Conservation (phyloP, 2,329 filamentous ascomycete species). For the Diaporthe citriasiana region DNA sequence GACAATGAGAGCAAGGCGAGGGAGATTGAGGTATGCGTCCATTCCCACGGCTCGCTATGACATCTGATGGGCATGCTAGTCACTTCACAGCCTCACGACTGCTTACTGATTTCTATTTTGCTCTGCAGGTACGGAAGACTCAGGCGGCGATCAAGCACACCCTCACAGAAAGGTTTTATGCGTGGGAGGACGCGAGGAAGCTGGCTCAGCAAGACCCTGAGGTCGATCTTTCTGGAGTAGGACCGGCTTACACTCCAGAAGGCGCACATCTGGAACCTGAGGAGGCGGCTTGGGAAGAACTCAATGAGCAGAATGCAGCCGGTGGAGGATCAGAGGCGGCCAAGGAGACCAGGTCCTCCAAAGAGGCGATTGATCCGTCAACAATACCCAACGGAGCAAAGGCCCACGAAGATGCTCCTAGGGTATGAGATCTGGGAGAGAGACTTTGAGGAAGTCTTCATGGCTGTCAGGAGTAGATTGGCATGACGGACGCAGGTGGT, state of each 20-base stretch:
- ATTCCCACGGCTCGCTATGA: neutral
- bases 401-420: constrained; percentile 37
- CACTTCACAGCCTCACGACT: neutral
- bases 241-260: constrained; percentile 65
- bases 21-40: constrained; percentile 73
- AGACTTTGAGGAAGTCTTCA: neutral
- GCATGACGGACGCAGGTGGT: neutral
- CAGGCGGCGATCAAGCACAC: constrained; percentile 87
- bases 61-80: neutral
- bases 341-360: constrained; percentile 35
- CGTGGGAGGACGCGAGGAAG: constrained; percentile 82
- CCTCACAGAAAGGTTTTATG: constrained; percentile 89
- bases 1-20: constrained; percentile 75
- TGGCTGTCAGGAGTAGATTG: neutral
- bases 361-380: constrained; percentile 41
- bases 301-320: constrained; percentile 48
- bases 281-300: constrained; percentile 49
- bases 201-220: constrained; percentile 77
- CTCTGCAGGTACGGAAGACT: constrained; percentile 77
- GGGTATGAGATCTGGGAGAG: constrained; percentile 35
- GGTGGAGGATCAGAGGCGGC: constrained; percentile 37
- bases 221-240: constrained; percentile 69
- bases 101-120: constrained; percentile 35
- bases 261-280: constrained; percentile 49
- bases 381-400: constrained; percentile 39